Evolutionary conservation across 208 protist species (phyloP), one percentile per base, ranked within the genome.

Genomic region (Tritrichomonas foetus): DNA sequence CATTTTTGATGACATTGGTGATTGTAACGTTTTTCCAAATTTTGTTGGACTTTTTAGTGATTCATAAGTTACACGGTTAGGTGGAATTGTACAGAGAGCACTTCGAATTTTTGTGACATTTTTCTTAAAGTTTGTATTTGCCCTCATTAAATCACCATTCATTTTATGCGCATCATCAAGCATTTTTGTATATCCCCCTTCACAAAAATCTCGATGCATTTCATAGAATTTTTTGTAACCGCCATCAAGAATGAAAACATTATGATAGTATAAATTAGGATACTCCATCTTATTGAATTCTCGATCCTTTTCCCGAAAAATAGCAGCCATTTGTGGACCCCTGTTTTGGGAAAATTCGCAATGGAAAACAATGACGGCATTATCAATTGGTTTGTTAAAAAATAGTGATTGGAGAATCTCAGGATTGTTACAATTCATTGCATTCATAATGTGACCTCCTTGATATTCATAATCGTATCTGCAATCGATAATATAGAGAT

Each of bases 401-500:
- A 94, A 94, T 82, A 94, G 25, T 20, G 39, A 27, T 36, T 50
- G 9, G 9, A 94, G 22, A 1, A 92, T 44, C 39, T 74, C 25
- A 36, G 61, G 61, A 33, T 53, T 39, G 36, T 95, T 82, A 25
- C n/a, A n/a, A n/a, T 93, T 92, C 30, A 94, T 41, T 9, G 80
- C 80, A 14, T 33, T 16, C 36, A 75, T 39, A 8, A 95, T 69
- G 47, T 95, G 92, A 16, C 94, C 94, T 36, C 94, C 94, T 27
- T 69, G 2, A 93, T 94, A 93, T 49, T 95, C 94, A 50, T 95
- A 94, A 36, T 75, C 39, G 55, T 94, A 95, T 49, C 93, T 36
- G 44, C 93, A 94, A 61, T 94, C 93, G 5, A 93, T 47, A 41
- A 94, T 94, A 22, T 22, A 5, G 16, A 61, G 11, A 61, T 61